A percentile compares a stretch with the other conserved stretches of the same genome.
phyloP scores from a whole-genome alignment of 164 flowering plant species.

The Magnolia sinica region DNA sequence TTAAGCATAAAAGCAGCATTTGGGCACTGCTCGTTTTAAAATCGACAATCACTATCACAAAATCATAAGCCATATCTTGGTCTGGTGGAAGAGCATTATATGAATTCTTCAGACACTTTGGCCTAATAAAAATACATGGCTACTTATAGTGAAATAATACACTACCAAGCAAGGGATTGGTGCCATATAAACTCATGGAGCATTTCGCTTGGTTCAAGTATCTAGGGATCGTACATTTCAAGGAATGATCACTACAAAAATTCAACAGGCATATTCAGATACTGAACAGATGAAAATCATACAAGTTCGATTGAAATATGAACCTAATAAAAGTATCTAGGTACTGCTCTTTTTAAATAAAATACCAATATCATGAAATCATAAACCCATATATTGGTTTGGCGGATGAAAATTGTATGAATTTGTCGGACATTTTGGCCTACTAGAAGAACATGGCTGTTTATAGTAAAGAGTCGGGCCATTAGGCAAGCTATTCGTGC shows the following conservation, averaged over 20 bases:
- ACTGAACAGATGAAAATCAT: no score
- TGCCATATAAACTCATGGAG: not conserved
- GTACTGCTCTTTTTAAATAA: no score
- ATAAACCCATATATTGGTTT: no score
- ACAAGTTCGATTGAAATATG: no score
- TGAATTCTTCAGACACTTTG: no score
- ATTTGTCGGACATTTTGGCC: no score
- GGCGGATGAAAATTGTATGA: no score
- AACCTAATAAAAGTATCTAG: no score
- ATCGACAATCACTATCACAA: not conserved
- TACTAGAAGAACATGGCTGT: no score
- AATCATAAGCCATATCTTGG: not conserved
- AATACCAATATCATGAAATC: no score
- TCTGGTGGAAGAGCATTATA: not conserved
- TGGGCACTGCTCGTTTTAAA: no score
- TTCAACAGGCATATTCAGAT: not conserved
- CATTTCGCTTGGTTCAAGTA: not conserved
- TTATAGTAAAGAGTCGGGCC: not conserved
- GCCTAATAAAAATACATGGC: not conserved
- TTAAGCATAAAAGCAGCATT: no score
- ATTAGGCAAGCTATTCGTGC: not conserved
- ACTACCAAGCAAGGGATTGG: not conserved
- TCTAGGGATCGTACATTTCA: not conserved
- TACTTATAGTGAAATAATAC: not conserved
- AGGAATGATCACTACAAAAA: not conserved